These are phyloP conservation scores for Psilocybe sp. DNA, from an alignment of 768 basidiomycete genomes.

Conservation along the genomic window DNA sequence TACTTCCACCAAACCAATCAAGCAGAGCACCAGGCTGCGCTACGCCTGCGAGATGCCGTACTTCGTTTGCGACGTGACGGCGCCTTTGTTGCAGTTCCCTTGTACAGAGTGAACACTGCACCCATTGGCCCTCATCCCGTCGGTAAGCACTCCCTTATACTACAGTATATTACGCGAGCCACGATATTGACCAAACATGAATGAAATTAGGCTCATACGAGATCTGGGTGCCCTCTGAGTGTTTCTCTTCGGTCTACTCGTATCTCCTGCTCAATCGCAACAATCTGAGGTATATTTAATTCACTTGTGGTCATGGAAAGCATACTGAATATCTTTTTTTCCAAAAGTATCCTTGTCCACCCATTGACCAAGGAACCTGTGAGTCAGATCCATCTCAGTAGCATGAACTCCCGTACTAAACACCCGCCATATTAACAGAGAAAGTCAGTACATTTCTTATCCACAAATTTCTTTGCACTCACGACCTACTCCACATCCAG, in stretches of 20 bases:
- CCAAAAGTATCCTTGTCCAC: slow-evolving; percentile 65
- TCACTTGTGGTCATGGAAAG: neutral
- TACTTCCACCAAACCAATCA: slow-evolving; percentile 74
- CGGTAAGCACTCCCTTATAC: slow-evolving; percentile 39
- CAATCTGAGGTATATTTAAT: slow-evolving; percentile 50
- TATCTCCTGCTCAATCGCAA: slow-evolving; percentile 71
- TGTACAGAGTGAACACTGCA: slow-evolving; percentile 64
- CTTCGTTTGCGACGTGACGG: slow-evolving; percentile 69
- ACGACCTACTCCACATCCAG: slow-evolving; percentile 27
- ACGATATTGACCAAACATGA: neutral
- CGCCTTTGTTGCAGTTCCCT: slow-evolving; percentile 77
- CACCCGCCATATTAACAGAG: slow-evolving; percentile 30
- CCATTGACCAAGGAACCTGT: slow-evolving; percentile 73
- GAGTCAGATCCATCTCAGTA: slow-evolving; percentile 18
- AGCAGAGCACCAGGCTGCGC: slow-evolving; percentile 59
- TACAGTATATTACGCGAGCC: neutral
- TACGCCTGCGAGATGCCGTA: slow-evolving; percentile 69
- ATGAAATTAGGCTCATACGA: slow-evolving; percentile 61
- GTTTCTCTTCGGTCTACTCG: slow-evolving; percentile 74
- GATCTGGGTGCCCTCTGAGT: slow-evolving; percentile 75
- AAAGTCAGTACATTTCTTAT: slow-evolving; percentile 35
- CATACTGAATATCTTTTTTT: neutral
- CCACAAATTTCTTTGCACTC: neutral
- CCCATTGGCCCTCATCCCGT: slow-evolving; percentile 78
- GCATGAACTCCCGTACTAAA: neutral